phyloP scores from a whole-genome alignment of 2,329 filamentous ascomycete species.

The Fusarium tanahbumbuense region DNA sequence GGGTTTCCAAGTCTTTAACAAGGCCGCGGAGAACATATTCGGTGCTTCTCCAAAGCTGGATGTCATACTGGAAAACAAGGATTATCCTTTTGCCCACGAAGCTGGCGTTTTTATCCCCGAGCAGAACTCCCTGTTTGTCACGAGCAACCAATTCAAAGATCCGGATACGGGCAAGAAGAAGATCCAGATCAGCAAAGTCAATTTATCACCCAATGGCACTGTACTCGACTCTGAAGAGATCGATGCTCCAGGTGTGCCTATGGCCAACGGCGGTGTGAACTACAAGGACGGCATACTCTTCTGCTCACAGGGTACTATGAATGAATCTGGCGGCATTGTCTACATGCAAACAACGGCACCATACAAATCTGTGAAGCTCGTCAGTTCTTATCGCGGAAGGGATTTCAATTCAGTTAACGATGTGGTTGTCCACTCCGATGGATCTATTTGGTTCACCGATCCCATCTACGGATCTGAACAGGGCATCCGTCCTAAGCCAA shows the following conservation, averaged over 20 bases:
- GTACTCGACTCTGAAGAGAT: constrained; percentile 50
- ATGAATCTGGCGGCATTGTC: constrained; percentile 45
- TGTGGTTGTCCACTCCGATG: constrained; percentile 57
- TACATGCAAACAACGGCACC: constrained; percentile 50
- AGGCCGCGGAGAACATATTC: constrained; percentile 45
- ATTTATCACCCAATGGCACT: constrained; percentile 27
- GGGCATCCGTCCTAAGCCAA: constrained; percentile 57
- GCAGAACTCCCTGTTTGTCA: constrained; percentile 49
- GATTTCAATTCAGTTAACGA: constrained; percentile 64
- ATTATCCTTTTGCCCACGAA: constrained; percentile 63
- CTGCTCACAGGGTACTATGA: constrained; percentile 54
- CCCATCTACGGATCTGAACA: constrained; percentile 62
- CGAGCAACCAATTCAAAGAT: constrained; percentile 50
- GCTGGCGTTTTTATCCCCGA: constrained; percentile 53
- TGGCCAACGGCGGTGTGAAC: constrained; percentile 64
- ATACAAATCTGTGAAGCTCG: constrained; percentile 45
- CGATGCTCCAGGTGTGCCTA: constrained; percentile 49
- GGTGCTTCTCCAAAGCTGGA: constrained; percentile 53
- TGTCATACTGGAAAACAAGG: constrained; percentile 52
- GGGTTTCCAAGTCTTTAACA: constrained; percentile 25
- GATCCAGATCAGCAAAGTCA: constrained; percentile 48
- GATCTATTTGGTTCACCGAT: constrained; percentile 63
- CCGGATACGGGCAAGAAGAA: constrained; percentile 35
- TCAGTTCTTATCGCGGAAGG: constrained; percentile 57
- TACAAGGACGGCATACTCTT: constrained; percentile 55